phyloP scores from a whole-genome alignment of 495 filamentous ascomycete species.

The Podospora pseudopauciseta region DNA sequence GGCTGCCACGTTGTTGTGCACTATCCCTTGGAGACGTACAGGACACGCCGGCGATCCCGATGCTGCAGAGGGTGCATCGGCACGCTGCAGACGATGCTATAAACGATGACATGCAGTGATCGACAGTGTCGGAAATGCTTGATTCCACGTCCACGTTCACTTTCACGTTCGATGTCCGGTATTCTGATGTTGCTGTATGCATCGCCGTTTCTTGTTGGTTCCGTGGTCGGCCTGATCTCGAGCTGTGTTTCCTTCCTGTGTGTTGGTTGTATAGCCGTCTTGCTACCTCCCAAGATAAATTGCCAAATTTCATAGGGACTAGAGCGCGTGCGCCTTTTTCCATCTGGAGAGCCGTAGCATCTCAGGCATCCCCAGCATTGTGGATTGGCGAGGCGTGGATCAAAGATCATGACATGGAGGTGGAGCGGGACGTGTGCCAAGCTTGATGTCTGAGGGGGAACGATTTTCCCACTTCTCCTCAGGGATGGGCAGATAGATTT shows the following conservation, averaged over 20 bases:
- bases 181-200: neutral
- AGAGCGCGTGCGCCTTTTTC: no score
- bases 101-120: neutral
- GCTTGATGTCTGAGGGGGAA: neutral
- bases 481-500: neutral
- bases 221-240: neutral
- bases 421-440: conserved; percentile 1
- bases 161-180: neutral
- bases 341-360: no score
- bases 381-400: neutral
- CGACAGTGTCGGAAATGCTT: neutral
- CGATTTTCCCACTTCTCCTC: neutral
- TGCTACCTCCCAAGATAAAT: neutral
- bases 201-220: neutral
- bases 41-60: neutral
- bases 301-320: neutral
- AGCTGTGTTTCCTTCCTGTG: neutral
- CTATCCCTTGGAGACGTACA: neutral
- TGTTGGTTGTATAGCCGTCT: neutral
- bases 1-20: neutral
- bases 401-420: conserved; percentile 1
- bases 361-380: neutral
- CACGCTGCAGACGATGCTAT: neutral
- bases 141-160: neutral
- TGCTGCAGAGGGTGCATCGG: neutral